Evolutionary conservation across 176 grass and related monocot genomes (phyloP).

Genomic region (Urochloa ruziziensis): DNA sequence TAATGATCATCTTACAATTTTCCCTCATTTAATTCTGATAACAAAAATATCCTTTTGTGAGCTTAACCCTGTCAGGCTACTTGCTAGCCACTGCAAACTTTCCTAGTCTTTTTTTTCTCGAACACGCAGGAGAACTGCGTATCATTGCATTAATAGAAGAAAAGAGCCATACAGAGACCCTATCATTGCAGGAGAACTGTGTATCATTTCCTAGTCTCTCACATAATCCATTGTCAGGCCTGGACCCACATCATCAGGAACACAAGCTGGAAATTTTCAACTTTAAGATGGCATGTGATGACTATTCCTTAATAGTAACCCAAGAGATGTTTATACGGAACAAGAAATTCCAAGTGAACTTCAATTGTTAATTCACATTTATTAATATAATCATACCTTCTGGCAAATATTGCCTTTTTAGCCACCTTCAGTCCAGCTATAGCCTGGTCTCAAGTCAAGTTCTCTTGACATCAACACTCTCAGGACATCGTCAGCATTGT

Average conservation of each 20-base stretch:
- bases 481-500: conserved; percentile 36
- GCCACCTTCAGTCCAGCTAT: conserved; percentile 59
- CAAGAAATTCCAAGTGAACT: background rate
- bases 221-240: background rate
- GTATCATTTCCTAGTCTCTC: too few species aligned
- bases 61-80: conserved; percentile 5
- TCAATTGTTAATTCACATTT: background rate
- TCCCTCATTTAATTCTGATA: background rate
- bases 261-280: background rate
- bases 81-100: background rate
- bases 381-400: conserved; percentile 31
- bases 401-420: conserved; percentile 32
- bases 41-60: background rate
- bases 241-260: background rate
- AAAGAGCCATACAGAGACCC: too few species aligned
- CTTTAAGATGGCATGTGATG: background rate
- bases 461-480: conserved; percentile 34
- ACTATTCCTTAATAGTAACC: background rate
- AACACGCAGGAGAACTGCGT: too few species aligned
- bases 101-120: too few species aligned
- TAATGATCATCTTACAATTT: background rate
- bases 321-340: background rate
- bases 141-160: too few species aligned
- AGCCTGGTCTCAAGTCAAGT: conserved; percentile 46
- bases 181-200: too few species aligned